Conservation (phyloP, 495 filamentous ascomycete species). For the Aspergillus mulundensis region DNA sequence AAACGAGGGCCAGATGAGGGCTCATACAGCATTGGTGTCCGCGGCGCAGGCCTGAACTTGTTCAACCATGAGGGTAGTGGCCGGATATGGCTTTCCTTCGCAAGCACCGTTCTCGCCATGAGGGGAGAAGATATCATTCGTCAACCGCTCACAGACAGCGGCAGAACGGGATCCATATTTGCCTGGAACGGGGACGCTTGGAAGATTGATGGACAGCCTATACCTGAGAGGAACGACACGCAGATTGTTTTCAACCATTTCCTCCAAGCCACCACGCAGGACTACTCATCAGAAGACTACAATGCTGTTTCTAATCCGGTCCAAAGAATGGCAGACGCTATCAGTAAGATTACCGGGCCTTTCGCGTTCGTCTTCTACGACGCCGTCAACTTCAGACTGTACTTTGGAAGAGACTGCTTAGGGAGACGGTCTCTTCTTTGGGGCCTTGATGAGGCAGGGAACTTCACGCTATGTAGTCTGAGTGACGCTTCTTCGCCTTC, state of each 20-base stretch:
- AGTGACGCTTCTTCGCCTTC: slow-evolving; percentile 48
- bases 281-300: slow-evolving; percentile 15
- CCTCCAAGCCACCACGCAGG: slow-evolving; percentile 35
- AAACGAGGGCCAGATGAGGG: slow-evolving; percentile 56
- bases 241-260: slow-evolving; percentile 65
- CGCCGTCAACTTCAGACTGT: slow-evolving; percentile 52
- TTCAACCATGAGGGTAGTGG: slow-evolving; percentile 3
- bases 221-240: slow-evolving; percentile 79
- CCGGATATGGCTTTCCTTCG: slow-evolving; percentile 52
- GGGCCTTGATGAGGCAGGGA: slow-evolving; percentile 38
- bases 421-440: slow-evolving; percentile 78
- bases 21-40: slow-evolving; percentile 20
- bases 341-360: slow-evolving; percentile 71
- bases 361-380: slow-evolving; percentile 93
- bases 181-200: slow-evolving; percentile 99
- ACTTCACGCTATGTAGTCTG: slow-evolving; percentile 71
- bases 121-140: slow-evolving; percentile 65
- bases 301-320: slow-evolving; percentile 13
- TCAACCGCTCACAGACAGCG: slow-evolving; percentile 66
- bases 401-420: slow-evolving; percentile 80
- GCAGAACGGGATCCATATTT: slow-evolving; percentile 60
- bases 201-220: slow-evolving; percentile 54
- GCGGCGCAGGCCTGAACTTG: slow-evolving; percentile 4
- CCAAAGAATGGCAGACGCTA: slow-evolving; percentile 44
- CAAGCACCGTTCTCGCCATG: slow-evolving; percentile 82